Percentiles rank a stretch among this genome's conserved stretches.
Conservation (phyloP, 2,329 filamentous ascomycete species). For the Apiospora sp. region DNA sequence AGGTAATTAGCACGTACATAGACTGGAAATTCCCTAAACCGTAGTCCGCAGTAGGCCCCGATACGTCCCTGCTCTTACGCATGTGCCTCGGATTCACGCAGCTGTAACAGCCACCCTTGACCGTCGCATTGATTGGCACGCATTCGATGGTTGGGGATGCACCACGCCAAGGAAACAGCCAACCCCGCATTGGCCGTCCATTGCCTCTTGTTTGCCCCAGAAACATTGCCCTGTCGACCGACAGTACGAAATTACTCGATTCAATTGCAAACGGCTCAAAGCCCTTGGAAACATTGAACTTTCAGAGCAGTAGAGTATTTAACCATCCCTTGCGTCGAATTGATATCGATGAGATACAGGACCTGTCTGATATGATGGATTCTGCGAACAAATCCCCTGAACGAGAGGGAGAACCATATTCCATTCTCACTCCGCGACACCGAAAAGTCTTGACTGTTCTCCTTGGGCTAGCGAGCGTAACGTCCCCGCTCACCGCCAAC, state of each 20-base stretch:
- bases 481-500: conserved; percentile 27
- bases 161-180: not conserved
- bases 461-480: conserved; percentile 24
- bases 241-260: no score
- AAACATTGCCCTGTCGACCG: no score
- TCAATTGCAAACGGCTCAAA: no score
- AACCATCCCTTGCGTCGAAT: not conserved
- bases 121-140: not conserved
- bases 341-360: no score
- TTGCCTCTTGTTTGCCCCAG: not conserved
- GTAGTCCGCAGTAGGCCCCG: no score
- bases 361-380: not conserved
- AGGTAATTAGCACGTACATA: no score
- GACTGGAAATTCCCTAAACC: no score
- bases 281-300: no score
- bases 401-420: not conserved
- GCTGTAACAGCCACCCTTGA: not conserved
- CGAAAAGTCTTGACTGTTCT: conserved; percentile 23
- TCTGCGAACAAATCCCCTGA: not conserved
- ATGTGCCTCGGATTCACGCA: no score
- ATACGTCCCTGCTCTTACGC: no score
- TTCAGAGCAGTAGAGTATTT: not conserved
- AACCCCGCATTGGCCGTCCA: no score
- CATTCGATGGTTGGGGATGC: not conserved
- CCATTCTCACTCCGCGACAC: conserved; percentile 18